Conservation (phyloP, 345 rosid genomes). For the Limnanthes douglasii region DNA sequence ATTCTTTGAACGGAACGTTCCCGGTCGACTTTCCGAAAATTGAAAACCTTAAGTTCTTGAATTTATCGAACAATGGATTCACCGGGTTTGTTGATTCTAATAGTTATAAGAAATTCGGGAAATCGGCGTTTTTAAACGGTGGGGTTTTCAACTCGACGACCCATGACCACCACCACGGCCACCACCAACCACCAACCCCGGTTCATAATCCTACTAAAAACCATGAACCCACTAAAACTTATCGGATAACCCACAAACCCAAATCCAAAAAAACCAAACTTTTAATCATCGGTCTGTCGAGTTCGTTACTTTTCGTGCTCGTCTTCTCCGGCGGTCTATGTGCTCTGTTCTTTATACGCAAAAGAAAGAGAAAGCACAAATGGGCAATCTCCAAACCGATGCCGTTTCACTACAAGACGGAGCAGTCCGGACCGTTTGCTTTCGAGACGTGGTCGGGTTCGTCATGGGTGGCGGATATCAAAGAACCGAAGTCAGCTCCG, state of each 20-base stretch:
- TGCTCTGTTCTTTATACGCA: constrained; percentile 12
- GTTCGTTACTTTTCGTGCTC: constrained; percentile 23
- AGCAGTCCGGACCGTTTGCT: constrained; percentile 81
- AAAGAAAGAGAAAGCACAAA: constrained; percentile 38
- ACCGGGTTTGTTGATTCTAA: constrained; percentile 30
- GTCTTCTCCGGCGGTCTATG: constrained; percentile 10
- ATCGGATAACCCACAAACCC: constrained; percentile 11
- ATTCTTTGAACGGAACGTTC: constrained; percentile 50
- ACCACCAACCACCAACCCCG: constrained; percentile 6
- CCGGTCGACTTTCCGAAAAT: constrained; percentile 71
- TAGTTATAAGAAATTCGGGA: constrained; percentile 36
- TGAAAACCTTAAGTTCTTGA: constrained; percentile 30
- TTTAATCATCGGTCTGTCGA: constrained; percentile 27
- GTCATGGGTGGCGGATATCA: constrained; percentile 90
- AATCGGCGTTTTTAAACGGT: constrained; percentile 44
- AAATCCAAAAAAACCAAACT: constrained; percentile 12
- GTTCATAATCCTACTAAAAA: constrained; percentile 8
- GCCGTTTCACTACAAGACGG: constrained; percentile 48
- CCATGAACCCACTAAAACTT: constrained; percentile 3
- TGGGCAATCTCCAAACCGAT: constrained; percentile 88
- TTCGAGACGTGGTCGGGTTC: constrained; percentile 86
- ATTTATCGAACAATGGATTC: constrained; percentile 60
- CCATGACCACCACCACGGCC: constrained; percentile 10
- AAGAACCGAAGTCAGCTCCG: constrained; percentile 71
- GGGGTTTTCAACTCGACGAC: constrained; percentile 26